Base-by-base conservation (phyloP, 805 yeast genomes). In the Helenozyma baotianmanensis region DNA sequence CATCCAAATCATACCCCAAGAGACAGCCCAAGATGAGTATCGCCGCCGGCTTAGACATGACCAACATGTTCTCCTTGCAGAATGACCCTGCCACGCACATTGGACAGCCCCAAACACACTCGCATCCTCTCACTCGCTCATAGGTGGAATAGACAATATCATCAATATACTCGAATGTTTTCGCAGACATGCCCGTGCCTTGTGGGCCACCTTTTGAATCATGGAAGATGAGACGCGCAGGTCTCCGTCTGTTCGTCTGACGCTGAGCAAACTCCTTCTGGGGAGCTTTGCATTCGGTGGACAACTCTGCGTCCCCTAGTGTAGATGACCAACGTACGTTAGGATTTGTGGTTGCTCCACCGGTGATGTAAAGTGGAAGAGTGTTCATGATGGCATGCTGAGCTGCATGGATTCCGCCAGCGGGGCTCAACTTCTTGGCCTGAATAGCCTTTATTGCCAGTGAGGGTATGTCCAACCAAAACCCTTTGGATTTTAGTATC, bases 321-420 rank as follows among this genome's bases (percentile, higher is more conserved):
- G 36, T 52, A 1, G 63, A 54, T 9, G 44, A 42, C 32, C 52
- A 59, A 19, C 56, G 45, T 9, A 51, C 57, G 32, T 60, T 57
- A 0, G 65, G 62, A 23, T 56, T 49, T 6, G 64, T 54, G 43
- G 79, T 82, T 4, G 75, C 71, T 1, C 86, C 84, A 12, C 85
- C 78, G 9, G 78, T 76, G 4, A 88, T 77, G 38, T 76, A 80
- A 17, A 80, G 56, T 0, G 97, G 95, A 17, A 89, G 53, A 38
- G 85, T 70, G 29, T 84, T 80, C 72, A 92, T 80, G 1, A 92
- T 62, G 0, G 87, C 87, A 63, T 92, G 99, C 44, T 88, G 90
- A 0, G 96, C 95, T 2, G 94, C 97, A 61, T 92, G 99, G n/a
- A 92, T 85, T 0, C 92, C 95, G 4, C 85, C 98, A 0, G 97